Evolutionary conservation across 2,329 filamentous ascomycete species (phyloP).

Genomic region (Dactylonectria estremocensis): DNA sequence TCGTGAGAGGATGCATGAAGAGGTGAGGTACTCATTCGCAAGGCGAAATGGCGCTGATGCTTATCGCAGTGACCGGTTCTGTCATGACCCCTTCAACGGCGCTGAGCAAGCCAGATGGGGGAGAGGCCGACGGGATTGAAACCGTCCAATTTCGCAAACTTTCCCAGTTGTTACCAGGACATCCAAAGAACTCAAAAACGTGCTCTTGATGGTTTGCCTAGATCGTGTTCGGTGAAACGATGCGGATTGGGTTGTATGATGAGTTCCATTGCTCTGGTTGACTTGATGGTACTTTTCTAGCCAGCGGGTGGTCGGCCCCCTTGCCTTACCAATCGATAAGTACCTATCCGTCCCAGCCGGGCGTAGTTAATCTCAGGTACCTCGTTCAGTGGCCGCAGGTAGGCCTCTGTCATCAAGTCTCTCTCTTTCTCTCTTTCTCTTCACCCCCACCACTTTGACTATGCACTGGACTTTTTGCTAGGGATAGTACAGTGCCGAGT

Average conservation of each 20-base stretch:
- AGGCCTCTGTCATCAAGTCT: too few relatives aligned
- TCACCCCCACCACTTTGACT: constrained; percentile 37
- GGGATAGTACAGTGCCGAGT: background rate
- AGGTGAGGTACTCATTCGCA: background rate
- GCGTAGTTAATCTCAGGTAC: constrained; percentile 31
- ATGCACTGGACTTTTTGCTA: too few relatives aligned
- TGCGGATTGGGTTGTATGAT: constrained; percentile 3
- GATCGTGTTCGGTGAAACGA: constrained; percentile 1
- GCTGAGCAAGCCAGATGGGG: constrained; percentile 20
- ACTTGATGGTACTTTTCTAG: constrained; percentile 7
- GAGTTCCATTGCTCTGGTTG: background rate
- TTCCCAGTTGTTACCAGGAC: too few relatives aligned
- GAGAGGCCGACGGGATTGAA: constrained; percentile 21
- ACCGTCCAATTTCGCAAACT: constrained; percentile 25
- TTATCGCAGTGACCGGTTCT: constrained; percentile 23
- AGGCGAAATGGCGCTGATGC: background rate
- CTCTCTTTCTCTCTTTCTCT: too few relatives aligned
- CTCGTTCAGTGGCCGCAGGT: constrained; percentile 17
- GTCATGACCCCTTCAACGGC: background rate
- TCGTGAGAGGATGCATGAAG: background rate
- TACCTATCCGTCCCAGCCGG: constrained; percentile 37
- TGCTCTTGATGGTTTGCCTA: background rate
- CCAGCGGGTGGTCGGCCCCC: background rate
- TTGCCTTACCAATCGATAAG: constrained; percentile 39
- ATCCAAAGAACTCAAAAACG: background rate